phyloP scores from a whole-genome alignment of 202 grass and related monocot species.

The Musa balbisiana region DNA sequence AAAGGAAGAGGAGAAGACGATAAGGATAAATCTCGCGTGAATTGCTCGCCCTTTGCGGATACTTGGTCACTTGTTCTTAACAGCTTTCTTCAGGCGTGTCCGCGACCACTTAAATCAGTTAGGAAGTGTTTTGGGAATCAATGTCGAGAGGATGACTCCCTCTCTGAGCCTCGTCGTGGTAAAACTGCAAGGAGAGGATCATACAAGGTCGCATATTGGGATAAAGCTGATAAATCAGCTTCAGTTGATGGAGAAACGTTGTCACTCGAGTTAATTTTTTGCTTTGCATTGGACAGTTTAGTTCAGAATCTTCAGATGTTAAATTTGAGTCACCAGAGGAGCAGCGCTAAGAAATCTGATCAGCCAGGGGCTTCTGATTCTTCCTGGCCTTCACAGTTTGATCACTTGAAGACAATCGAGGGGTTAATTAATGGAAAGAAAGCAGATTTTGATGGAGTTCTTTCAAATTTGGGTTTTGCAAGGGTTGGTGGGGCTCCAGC shows the following conservation, averaged over 20 bases:
- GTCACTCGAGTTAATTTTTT: conserved; percentile 54
- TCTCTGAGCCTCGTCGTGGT: no score
- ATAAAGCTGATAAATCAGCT: conserved; percentile 10
- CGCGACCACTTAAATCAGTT: conserved; percentile 53
- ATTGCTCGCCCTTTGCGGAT: conserved; percentile 50
- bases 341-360: conserved; percentile 23
- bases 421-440: conserved; percentile 57
- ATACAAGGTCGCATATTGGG: conserved; percentile 17
- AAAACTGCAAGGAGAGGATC: conserved; percentile 17
- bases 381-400: conserved; percentile 11
- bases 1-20: conserved; percentile 21
- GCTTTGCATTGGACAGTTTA: conserved; percentile 64
- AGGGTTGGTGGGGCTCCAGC: conserved; percentile 43
- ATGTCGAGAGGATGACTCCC: background rate
- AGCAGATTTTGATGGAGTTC: conserved; percentile 70
- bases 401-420: conserved; percentile 41
- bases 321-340: conserved; percentile 37
- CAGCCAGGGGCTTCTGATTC: conserved; percentile 11
- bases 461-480: conserved; percentile 70
- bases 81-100: conserved; percentile 44
- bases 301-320: conserved; percentile 52
- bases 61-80: conserved; percentile 44
- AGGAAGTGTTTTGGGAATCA: conserved; percentile 49
- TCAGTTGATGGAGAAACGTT: conserved; percentile 20
- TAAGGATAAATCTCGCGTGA: conserved; percentile 20